Evolutionary conservation across 1,284 basidiomycete genomes (phyloP).

Genomic region (Cystobasidiaceae sp.): DNA sequence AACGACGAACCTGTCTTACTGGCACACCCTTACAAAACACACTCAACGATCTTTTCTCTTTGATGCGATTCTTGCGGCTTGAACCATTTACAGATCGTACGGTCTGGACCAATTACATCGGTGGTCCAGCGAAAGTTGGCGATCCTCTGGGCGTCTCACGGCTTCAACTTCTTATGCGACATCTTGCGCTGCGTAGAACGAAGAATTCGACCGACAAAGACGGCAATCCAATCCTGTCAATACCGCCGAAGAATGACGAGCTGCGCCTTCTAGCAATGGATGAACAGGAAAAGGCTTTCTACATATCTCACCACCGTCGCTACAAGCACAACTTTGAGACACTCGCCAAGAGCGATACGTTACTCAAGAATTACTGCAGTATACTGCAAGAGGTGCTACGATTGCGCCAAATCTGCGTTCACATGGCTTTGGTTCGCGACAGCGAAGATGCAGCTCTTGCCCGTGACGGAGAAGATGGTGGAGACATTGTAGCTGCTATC

Average conservation of each 20-base stretch:
- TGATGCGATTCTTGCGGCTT: conserved; percentile 91
- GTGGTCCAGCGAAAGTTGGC: conserved; percentile 81
- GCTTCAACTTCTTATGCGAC: conserved; percentile 95
- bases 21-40: conserved; percentile 99
- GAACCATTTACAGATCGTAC: conserved; percentile 89
- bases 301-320: conserved; percentile 78
- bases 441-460: conserved; percentile 43
- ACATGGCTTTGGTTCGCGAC: conserved; percentile 77
- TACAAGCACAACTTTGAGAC: conserved; percentile 87
- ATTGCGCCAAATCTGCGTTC: conserved; percentile 94
- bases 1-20: conserved; percentile 86
- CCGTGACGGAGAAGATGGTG: conserved; percentile 53
- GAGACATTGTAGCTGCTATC: conserved; percentile 59
- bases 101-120: conserved; percentile 88
- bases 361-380: conserved; percentile 96
- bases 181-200: conserved; percentile 89
- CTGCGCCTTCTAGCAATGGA: conserved; percentile 80
- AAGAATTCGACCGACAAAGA: conserved; percentile 80
- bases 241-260: conserved; percentile 82
- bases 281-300: conserved; percentile 73
- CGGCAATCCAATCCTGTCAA: conserved; percentile 74
- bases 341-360: conserved; percentile 76
- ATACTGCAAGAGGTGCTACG: conserved; percentile 93
- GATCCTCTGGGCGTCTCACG: conserved; percentile 86
- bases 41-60: conserved; percentile 92